Conservation (phyloP, 2,329 filamentous ascomycete genomes). For the Pseudogymnoascus sp. region DNA sequence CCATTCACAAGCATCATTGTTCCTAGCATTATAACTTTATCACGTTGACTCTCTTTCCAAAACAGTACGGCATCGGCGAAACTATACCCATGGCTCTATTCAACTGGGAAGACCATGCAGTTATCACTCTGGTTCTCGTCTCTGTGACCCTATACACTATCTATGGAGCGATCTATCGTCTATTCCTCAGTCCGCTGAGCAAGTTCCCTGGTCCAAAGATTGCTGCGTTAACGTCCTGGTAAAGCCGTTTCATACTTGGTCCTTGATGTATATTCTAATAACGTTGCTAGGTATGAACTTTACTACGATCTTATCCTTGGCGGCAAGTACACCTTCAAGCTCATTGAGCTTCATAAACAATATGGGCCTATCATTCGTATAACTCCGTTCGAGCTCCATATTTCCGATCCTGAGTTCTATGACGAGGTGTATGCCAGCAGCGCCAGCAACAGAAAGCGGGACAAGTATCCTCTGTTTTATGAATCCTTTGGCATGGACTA, state of each 20-base stretch:
- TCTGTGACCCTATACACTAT: not conserved
- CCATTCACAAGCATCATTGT: not conserved
- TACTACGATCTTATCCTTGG: conserved; percentile 37
- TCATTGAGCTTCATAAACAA: conserved; percentile 33
- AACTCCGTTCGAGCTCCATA: conserved; percentile 33
- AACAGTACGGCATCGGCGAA: not conserved
- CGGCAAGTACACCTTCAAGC: conserved; percentile 35
- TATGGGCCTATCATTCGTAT: conserved; percentile 33
- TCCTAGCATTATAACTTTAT: not conserved
- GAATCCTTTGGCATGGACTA: conserved; percentile 9
- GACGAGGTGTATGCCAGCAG: conserved; percentile 17
- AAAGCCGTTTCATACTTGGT: not conserved
- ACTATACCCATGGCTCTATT: not conserved
- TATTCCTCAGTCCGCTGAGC: conserved; percentile 22
- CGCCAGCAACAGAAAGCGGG: not conserved
- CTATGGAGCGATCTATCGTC: conserved; percentile 10
- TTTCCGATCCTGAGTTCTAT: conserved; percentile 17
- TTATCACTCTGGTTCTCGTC: not conserved
- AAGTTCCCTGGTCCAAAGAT: conserved; percentile 20
- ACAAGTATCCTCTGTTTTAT: conserved; percentile 14
- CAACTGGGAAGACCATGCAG: not conserved
- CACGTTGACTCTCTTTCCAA: not conserved
- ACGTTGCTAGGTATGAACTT: conserved; percentile 7
- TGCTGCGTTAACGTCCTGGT: conserved; percentile 19
- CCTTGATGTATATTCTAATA: not conserved